Conservation (phyloP, 106 monocot species). For the Alisma plantagoaquatica region DNA sequence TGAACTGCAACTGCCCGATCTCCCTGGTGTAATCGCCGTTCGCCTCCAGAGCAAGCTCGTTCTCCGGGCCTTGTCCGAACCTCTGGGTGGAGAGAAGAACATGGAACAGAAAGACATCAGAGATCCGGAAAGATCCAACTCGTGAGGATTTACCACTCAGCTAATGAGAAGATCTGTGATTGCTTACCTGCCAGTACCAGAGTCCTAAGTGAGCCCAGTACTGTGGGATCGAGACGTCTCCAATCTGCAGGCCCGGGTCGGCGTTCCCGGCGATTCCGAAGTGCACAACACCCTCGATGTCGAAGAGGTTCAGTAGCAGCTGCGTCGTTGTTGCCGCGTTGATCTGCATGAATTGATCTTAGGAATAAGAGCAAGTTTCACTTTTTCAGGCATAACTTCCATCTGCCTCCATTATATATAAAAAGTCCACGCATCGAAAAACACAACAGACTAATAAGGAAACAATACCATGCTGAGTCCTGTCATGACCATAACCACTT, state of each 20-base stretch:
- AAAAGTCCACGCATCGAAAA: neutral
- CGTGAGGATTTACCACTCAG: neutral
- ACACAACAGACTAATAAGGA: neutral
- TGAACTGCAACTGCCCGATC: constrained; percentile 27
- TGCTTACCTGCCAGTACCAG: constrained; percentile 58
- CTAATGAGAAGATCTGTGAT: neutral
- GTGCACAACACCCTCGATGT: constrained; percentile 42
- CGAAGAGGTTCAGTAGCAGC: constrained; percentile 30
- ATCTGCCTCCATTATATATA: too few species aligned
- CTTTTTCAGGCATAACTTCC: too few species aligned
- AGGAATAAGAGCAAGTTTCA: neutral
- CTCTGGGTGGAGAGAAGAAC: constrained; percentile 31
- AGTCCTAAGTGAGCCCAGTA: constrained; percentile 43
- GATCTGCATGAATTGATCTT: constrained; percentile 14
- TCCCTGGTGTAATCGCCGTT: constrained; percentile 43
- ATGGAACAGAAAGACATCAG: neutral
- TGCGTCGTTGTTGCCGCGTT: constrained; percentile 47
- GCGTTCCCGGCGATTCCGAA: constrained; percentile 55
- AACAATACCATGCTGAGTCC: constrained; percentile 44
- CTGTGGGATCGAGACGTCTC: constrained; percentile 43
- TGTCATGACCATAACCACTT: constrained; percentile 47
- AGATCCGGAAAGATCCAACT: neutral
- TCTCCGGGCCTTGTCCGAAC: constrained; percentile 22
- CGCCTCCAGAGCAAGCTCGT: constrained; percentile 35
- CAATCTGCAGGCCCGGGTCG: constrained; percentile 29